These are phyloP conservation scores for Oemleria cerasiformis DNA, from an alignment of 306 rosid species.

Conservation along the genomic window DNA sequence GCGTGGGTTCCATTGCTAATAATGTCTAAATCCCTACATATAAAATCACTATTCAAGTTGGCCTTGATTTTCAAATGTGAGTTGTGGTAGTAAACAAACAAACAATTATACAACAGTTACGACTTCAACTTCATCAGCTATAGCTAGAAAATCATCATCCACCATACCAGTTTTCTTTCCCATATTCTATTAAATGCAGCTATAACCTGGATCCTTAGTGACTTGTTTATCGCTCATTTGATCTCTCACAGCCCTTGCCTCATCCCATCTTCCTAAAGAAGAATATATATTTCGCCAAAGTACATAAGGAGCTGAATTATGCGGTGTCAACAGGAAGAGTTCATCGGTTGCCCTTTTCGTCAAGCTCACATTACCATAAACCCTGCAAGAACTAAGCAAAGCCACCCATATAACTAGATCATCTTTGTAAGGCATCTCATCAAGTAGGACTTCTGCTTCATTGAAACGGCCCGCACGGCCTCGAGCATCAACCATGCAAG, in stretches of 20 bases:
- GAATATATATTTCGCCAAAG: constrained; percentile 78
- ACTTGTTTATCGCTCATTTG: constrained; percentile 55
- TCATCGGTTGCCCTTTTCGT: constrained; percentile 69
- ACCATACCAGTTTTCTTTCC: constrained; percentile 20
- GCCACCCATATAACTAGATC: constrained; percentile 83
- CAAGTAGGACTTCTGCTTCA: constrained; percentile 61
- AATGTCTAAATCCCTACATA: no score
- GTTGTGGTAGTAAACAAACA: no score
- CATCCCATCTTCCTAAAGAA: constrained; percentile 82
- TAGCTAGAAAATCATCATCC: constrained; percentile 16
- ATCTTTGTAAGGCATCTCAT: constrained; percentile 59
- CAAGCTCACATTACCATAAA: constrained; percentile 56
- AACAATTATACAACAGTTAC: not conserved
- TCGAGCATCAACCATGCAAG: constrained; percentile 68
- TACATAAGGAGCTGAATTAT: constrained; percentile 56
- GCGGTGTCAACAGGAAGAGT: constrained; percentile 56
- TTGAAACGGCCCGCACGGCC: constrained; percentile 65
- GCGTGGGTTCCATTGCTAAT: no score
- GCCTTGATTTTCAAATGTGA: no score
- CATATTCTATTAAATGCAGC: constrained; percentile 52
- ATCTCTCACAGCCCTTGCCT: constrained; percentile 59
- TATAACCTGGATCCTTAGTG: constrained; percentile 62
- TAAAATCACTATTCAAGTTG: no score
- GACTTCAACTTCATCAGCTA: constrained; percentile 10
- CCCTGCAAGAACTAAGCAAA: constrained; percentile 71